These are phyloP conservation scores for Pseudevernia furfuracea DNA, from an alignment of 495 filamentous ascomycete species.

Conservation along the genomic window DNA sequence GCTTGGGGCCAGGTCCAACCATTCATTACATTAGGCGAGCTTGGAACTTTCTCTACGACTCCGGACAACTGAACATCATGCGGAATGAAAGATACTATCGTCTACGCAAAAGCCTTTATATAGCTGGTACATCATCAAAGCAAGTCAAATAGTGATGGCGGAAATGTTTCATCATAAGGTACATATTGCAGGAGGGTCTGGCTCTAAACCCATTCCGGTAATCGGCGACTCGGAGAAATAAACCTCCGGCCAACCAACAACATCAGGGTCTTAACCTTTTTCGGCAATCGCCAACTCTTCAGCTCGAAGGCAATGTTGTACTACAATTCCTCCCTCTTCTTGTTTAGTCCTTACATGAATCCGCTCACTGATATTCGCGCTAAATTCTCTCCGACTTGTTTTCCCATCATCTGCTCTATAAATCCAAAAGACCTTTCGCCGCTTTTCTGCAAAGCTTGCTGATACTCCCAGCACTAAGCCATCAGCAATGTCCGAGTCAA, in stretches of 20 bases:
- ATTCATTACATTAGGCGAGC: not conserved
- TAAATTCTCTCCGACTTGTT: not conserved
- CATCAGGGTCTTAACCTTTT: not conserved
- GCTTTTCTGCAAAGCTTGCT: not conserved
- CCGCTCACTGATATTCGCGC: not conserved
- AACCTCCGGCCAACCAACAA: too few species aligned
- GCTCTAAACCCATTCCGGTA: not conserved
- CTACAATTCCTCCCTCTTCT: too few species aligned
- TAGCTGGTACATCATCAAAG: too few species aligned
- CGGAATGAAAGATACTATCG: too few species aligned
- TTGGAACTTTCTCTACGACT: too few species aligned
- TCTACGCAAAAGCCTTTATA: too few species aligned
- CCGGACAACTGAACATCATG: too few species aligned
- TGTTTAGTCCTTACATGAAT: not conserved
- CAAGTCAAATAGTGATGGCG: too few species aligned
- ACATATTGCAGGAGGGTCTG: too few species aligned
- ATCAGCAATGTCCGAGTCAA: not conserved
- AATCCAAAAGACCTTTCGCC: not conserved
- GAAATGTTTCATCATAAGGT: too few species aligned
- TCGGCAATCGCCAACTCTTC: conserved; percentile 3
- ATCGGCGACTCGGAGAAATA: not conserved
- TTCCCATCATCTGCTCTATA: not conserved
- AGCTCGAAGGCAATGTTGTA: too few species aligned
- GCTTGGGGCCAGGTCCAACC: not conserved
- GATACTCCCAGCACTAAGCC: not conserved